Base-by-base conservation (phyloP, 208 protist genomes). In the Trypanosoma melophagium region DNA sequence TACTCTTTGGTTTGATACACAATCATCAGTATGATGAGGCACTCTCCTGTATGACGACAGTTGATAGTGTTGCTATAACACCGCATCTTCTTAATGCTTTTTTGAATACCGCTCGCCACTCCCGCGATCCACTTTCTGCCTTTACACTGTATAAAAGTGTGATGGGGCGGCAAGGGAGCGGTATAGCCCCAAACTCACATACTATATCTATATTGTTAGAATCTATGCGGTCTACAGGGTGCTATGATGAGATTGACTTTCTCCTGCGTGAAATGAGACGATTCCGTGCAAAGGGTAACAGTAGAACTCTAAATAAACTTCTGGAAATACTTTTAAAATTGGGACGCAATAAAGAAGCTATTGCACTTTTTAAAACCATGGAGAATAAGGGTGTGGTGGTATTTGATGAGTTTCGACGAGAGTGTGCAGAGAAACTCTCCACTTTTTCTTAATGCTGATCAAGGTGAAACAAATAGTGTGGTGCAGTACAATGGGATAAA, bases 121-220 rank as follows among this genome's bases (percentile, higher is more conserved):
- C 86, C 25, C 70, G 56, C 8, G 84, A 92, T 58, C 89, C 89
- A 3, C 47, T 78, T 22, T 75, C 81, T 44, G 84, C 74, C 40
- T 95, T 95, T 62, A 71, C 72, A 13, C 65, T 92, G 45, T 92
- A 95, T 71, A 74, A 75, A 28, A 67, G 81, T 56, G 59, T 85
- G 25, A 66, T 86, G 42, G 50, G 56, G 17, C 47, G 56, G 66
- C 54, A 12, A 13, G 21, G 51, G 25, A 21, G 13, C 60, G 50
- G 50, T 28, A 61, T 90, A 24, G 60, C 13, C 19, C 84, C 79
- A 7, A 77, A 71, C 35, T 54, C 79, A 9, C 74, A 77, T 42
- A 93, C 87, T 24, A 79, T 93, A 38, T 89, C 87, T 42, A 90
- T 90, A 42, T 72, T 93, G 19, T 58, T 85, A 8, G 81, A 93